These are phyloP conservation scores for Diaporthe citri DNA, from an alignment of 2,329 filamentous ascomycete species.

Conservation along the genomic window DNA sequence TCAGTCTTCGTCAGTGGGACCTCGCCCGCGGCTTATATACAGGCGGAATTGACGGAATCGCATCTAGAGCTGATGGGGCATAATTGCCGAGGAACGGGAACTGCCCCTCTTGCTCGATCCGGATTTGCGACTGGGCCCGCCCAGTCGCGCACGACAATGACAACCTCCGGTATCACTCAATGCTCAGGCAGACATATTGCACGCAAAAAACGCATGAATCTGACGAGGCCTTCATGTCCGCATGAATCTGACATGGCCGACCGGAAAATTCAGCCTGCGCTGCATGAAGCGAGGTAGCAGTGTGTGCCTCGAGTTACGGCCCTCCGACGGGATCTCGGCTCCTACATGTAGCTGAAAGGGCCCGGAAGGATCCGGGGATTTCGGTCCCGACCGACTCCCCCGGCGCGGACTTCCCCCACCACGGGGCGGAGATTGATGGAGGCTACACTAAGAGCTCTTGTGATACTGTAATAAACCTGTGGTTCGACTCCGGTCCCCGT, in stretches of 20 bases:
- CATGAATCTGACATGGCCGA: slow-evolving; percentile 29
- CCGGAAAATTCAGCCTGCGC: neutral
- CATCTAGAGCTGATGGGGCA: neutral
- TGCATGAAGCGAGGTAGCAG: slow-evolving; percentile 12
- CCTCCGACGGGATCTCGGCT: slow-evolving; percentile 15
- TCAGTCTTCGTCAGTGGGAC: neutral
- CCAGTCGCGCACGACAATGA: neutral
- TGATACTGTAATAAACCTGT: neutral
- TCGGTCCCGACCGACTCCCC: slow-evolving; percentile 14
- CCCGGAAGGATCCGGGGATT: neutral
- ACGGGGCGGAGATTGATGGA: slow-evolving; percentile 22
- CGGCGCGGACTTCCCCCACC: slow-evolving; percentile 25
- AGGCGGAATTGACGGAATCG: neutral
- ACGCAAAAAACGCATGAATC: neutral
- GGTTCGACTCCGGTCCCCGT: neutral
- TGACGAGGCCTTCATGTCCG: slow-evolving; percentile 1
- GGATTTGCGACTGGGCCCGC: slow-evolving; percentile 7
- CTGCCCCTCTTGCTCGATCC: neutral
- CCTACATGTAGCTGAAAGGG: neutral
- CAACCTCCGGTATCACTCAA: slow-evolving; percentile 20
- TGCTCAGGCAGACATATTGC: slow-evolving; percentile 14
- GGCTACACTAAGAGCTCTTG: slow-evolving; percentile 13
- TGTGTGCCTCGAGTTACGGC: neutral
- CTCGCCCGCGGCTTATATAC: neutral
- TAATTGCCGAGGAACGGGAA: slow-evolving; percentile 12